A percentile compares a stretch with the other conserved stretches of the same genome.
Evolutionary conservation across 208 protist species (phyloP).

Genomic region (Trypanosoma avium): DNA sequence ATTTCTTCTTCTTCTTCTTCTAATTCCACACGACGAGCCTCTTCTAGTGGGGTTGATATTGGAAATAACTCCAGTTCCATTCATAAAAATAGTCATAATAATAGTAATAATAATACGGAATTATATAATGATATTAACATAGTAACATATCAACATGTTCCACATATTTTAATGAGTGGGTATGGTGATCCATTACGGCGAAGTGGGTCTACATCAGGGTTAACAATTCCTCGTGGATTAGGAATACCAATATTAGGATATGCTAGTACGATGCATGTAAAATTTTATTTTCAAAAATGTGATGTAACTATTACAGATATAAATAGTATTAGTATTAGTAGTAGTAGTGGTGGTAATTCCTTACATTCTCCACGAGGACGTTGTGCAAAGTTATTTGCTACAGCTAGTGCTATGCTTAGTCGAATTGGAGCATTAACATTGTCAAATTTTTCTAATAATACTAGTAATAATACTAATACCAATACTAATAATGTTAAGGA

Average conservation of each 20-base stretch:
- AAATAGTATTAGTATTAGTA: background rate
- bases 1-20: background rate
- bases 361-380: background rate
- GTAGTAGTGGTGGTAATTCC: background rate
- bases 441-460: background rate
- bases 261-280: slow-evolving; percentile 9
- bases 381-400: background rate
- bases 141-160: slow-evolving; percentile 50
- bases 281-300: slow-evolving; percentile 22
- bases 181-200: slow-evolving; percentile 9
- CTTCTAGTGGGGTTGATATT: too few species aligned
- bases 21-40: too few species aligned
- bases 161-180: slow-evolving; percentile 39
- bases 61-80: too few species aligned
- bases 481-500: background rate
- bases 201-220: background rate
- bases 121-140: slow-evolving; percentile 23
- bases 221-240: background rate
- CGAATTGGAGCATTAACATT: background rate
- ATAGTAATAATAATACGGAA: background rate
- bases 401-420: background rate
- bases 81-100: too few species aligned
- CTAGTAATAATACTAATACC: background rate
- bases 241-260: slow-evolving; percentile 18
- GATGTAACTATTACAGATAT: background rate